Evolutionary conservation across 371 early-diverging fungal genomes (phyloP), one percentile per base, ranked within the genome.

Genomic region (Rhizopus arrhizus): DNA sequence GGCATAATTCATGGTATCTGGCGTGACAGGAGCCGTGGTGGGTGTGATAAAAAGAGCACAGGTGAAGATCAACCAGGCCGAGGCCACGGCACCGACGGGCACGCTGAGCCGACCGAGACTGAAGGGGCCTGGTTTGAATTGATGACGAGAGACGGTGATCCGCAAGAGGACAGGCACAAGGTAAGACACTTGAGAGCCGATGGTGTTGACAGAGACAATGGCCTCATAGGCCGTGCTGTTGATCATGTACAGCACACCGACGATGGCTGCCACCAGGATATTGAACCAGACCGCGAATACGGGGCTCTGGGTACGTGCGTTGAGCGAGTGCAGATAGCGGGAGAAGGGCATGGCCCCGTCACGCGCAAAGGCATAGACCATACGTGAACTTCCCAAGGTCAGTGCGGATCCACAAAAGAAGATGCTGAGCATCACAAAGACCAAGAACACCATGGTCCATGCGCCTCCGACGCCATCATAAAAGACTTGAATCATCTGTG

Each of bases 351-450:
- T 73, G 7, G 78, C 89, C 16, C 87, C 88, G 68, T 90, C 90
- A 62, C 91, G 79, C 15, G 89, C 84, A 75, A 91, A 89, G 6
- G 90, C 89, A 61, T 89, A 91, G 15, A 89, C 77, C 88, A 87
- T 88, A 43, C 90, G 82, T 7, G 87, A 85, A 61, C 82, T 85
- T 48, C 87, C 78, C 2, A 83, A 70, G 4, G 76, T 72, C 3
- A 82, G 74, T 40, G 82, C 78, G 32, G 79, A 65, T 31, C 86
- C 84, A 35, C 82, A 82, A 55, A 84, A 81, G 73, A 85, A 85
- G 45, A 77, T 81, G 36, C 76, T 78, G 40, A 80, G 42, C 70
- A 81, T 77, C 38, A 83, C 77, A 58, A 84, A 73, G 31, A 83
- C 75, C 53, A 83, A 73, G 57, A 84, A 81, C 32, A 84, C 82